phyloP scores from a whole-genome alignment of 768 basidiomycete genomes.

The Rhizopogon rudus region DNA sequence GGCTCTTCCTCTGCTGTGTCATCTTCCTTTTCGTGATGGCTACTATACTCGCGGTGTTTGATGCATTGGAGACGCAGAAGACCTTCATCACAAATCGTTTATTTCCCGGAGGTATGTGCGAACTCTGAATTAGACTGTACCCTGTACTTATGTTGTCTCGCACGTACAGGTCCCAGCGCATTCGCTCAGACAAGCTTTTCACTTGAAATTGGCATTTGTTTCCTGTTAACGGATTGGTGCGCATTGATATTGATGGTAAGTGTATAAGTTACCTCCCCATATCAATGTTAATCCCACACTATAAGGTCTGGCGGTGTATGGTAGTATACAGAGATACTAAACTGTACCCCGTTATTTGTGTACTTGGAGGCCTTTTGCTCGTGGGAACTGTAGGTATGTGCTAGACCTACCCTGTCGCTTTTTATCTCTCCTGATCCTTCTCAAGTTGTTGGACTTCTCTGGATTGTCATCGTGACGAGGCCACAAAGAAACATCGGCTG shows the following conservation, averaged over 20 bases:
- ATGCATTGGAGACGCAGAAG: conserved; percentile 21
- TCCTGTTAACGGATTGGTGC: conserved; percentile 27
- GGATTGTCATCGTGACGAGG: conserved; percentile 22
- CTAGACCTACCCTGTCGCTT: not conserved
- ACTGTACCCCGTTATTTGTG: conserved; percentile 11
- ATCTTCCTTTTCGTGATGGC: conserved; percentile 22
- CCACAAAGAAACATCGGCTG: conserved; percentile 16
- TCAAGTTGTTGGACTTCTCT: conserved; percentile 24
- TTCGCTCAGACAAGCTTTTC: conserved; percentile 22
- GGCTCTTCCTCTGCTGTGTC: conserved; percentile 26
- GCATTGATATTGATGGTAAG: conserved; percentile 27
- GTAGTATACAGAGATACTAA: conserved; percentile 26
- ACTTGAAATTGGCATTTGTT: conserved; percentile 21
- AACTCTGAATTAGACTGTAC: too few relatives aligned
- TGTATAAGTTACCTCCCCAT: not conserved
- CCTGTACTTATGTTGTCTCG: not conserved
- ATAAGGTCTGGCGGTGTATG: conserved; percentile 27
- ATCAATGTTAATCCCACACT: not conserved
- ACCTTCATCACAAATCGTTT: conserved; percentile 27
- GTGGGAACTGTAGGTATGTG: conserved; percentile 20
- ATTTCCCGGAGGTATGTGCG: conserved; percentile 24
- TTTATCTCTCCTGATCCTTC: not conserved
- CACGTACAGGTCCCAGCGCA: conserved; percentile 16
- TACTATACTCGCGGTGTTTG: conserved; percentile 21
- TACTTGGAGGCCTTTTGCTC: conserved; percentile 15